Conservation (phyloP, 352 stramenopile genomes). For the Aphanomyces stellatus region DNA sequence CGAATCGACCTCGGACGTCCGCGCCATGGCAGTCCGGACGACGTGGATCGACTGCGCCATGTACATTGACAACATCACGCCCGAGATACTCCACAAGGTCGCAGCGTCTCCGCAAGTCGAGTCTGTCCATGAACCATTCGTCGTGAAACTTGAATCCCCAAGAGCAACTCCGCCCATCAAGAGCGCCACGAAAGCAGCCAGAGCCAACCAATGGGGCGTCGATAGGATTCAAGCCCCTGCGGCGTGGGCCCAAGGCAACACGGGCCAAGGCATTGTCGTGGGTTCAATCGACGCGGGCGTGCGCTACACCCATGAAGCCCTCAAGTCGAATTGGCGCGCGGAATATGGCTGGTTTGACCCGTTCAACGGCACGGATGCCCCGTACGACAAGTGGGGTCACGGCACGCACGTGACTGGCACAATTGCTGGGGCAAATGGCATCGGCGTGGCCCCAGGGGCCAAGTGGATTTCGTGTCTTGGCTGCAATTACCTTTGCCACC, state of each 20-base stretch:
- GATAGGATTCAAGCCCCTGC: constrained; percentile 31
- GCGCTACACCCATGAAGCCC: constrained; percentile 36
- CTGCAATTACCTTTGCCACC: too few relatives aligned
- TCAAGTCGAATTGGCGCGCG: constrained; percentile 32
- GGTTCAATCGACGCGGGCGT: constrained; percentile 56
- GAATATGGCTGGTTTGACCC: constrained; percentile 55
- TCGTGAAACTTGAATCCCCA: neutral
- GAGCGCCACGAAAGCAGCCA: neutral
- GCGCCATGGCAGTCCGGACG: neutral
- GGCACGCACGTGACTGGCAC: constrained; percentile 46
- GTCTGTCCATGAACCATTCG: neutral
- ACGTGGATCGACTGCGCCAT: neutral
- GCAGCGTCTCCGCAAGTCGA: neutral
- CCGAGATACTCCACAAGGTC: neutral
- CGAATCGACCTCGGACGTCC: neutral
- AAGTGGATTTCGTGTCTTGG: constrained; percentile 60
- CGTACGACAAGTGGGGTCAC: constrained; percentile 44
- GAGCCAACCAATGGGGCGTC: constrained; percentile 29
- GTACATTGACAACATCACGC: neutral
- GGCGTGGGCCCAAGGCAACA: constrained; percentile 37
- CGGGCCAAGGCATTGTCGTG: constrained; percentile 38
- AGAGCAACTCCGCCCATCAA: too few relatives aligned
- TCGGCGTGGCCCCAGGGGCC: constrained; percentile 42
- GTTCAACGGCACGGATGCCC: constrained; percentile 23
- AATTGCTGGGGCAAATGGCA: constrained; percentile 31